Percentiles rank a stretch among this genome's conserved stretches.
Conservation (phyloP, 345 rosid species). For the Arabidopsis arenosa region DNA sequence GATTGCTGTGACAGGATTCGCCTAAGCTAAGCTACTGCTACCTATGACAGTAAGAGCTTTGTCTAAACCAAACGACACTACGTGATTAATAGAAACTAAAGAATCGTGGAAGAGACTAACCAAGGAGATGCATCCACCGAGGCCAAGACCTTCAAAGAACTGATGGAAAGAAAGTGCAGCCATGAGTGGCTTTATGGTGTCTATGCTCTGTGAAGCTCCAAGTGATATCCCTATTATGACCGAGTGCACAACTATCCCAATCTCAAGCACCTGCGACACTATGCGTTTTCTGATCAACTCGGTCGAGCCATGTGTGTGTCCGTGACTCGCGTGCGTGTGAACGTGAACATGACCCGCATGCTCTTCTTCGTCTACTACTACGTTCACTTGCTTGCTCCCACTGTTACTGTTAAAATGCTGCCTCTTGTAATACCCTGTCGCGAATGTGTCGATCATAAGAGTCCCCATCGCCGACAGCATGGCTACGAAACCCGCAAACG, state of each 20-base stretch:
- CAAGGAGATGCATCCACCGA: slow-evolving; percentile 78
- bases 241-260: slow-evolving; percentile 78
- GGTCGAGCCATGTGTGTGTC: slow-evolving; percentile 67
- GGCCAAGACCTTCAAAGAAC: slow-evolving; percentile 83
- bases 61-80: neutral
- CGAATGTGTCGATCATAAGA: slow-evolving; percentile 53
- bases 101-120: slow-evolving; percentile 31
- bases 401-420: slow-evolving; percentile 43
- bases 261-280: slow-evolving; percentile 67
- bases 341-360: slow-evolving; percentile 64
- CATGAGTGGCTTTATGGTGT: slow-evolving; percentile 66
- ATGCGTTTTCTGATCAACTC: slow-evolving; percentile 57
- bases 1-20: neutral
- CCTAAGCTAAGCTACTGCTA: neutral
- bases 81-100: neutral
- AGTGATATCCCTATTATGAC: slow-evolving; percentile 71
- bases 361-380: slow-evolving; percentile 50
- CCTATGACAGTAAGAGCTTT: neutral
- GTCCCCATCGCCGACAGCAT: slow-evolving; percentile 56
- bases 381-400: slow-evolving; percentile 36
- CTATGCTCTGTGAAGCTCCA: slow-evolving; percentile 60
- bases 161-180: slow-evolving; percentile 78
- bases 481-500: slow-evolving; percentile 54
- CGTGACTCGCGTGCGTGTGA: slow-evolving; percentile 68
- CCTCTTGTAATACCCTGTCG: slow-evolving; percentile 53